Conservation (phyloP, 2,329 filamentous ascomycete genomes). For the Dactylella cylindrospora region DNA sequence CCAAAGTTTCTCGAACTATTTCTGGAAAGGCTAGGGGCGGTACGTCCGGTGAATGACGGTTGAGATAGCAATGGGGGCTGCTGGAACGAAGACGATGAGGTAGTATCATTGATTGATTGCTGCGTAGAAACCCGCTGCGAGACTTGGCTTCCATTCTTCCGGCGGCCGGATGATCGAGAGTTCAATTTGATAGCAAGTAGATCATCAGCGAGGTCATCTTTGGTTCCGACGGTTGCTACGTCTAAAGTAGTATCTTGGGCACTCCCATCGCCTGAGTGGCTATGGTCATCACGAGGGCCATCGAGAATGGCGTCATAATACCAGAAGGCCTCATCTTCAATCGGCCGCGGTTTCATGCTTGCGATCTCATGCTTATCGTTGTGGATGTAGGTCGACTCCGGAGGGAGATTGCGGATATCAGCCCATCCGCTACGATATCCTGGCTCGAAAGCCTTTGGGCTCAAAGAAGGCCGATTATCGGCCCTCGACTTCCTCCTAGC, state of each 20-base stretch:
- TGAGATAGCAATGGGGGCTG: slow-evolving; percentile 28
- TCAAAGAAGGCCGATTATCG: slow-evolving; percentile 8
- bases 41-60: slow-evolving; percentile 14
- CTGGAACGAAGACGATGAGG: slow-evolving; percentile 7
- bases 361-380: slow-evolving; percentile 28
- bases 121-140: slow-evolving; percentile 12
- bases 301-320: slow-evolving; percentile 37
- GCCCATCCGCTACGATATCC: slow-evolving; percentile 27
- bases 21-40: slow-evolving; percentile 19
- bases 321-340: slow-evolving; percentile 37
- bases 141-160: slow-evolving; percentile 8
- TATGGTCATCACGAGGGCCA: slow-evolving; percentile 26
- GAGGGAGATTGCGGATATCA: slow-evolving; percentile 30
- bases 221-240: neutral
- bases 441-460: slow-evolving; percentile 11
- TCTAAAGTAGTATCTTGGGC: slow-evolving; percentile 7
- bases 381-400: slow-evolving; percentile 23
- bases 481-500: slow-evolving; percentile 12
- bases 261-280: slow-evolving; percentile 21
- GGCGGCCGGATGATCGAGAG: slow-evolving; percentile 4
- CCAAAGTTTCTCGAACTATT: slow-evolving; percentile 20
- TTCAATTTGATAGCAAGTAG: neutral
- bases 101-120: slow-evolving; percentile 2
- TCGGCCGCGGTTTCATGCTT: slow-evolving; percentile 19
- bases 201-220: slow-evolving; percentile 13